Evolutionary conservation across 768 basidiomycete genomes (phyloP), one percentile per base, ranked within the genome.

Genomic region (Sporobolomyces roseus): DNA sequence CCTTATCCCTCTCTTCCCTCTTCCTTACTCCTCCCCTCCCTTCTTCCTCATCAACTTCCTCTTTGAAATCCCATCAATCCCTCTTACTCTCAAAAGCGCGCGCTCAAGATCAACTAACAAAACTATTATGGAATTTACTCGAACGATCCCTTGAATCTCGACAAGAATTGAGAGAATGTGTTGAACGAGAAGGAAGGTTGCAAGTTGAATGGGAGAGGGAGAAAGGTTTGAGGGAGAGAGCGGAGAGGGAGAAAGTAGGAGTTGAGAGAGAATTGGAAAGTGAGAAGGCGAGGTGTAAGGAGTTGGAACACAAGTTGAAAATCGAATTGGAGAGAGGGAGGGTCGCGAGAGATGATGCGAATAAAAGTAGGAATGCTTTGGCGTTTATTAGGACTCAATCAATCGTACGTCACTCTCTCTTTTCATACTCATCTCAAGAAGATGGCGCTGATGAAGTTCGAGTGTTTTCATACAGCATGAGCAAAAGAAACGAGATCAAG

Each of bases 401-500:
- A 8, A n/a, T 45, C 27, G 55, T 56, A 27, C 55, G 55, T 38
- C 25, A 14, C 14, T 35, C 7, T 21, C 30, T 33, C 21, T n/a
- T 17, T 17, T 6, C 21, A 12, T 14, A 13, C 21, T 41, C 38
- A 9, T 41, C 17, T 41, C 10, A 41, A 6, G 29, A 19, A 41
- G 38, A 17, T 41, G 17, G 38, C 38, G 17, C 38, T 41, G 38
- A 41, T 41, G 38, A 9, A 17, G 38, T n/a, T n/a, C n/a, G n/a
- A n/a, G n/a, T n/a, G 21, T 54, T 14, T 4, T 21, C 14, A 13
- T 56, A 19, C 21, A 56, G 55, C 56, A 58, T 29, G 56, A 58
- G 21, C 56, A 58, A 45, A 58, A 58, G 56, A 58, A 58, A 45
- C 56, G 56, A 9, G 56, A 58, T 45, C 56, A 58, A 45, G 56